Conservation (phyloP, 176 grass and related monocot species). For the Bromus sterilis region DNA sequence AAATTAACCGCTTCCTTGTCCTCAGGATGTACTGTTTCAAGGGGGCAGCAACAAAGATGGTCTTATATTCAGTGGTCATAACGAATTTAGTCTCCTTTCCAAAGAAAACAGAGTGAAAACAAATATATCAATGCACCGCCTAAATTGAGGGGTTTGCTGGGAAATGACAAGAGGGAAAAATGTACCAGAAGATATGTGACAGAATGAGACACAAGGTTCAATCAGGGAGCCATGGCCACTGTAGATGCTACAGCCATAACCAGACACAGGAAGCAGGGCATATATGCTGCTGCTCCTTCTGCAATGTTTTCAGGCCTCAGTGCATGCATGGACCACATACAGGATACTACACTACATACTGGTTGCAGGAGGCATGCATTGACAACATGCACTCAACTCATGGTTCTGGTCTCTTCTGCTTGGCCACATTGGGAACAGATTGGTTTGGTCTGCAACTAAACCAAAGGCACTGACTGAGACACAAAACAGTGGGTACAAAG, state of each 20-base stretch:
- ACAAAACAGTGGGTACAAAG: neutral
- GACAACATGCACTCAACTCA: slow-evolving; percentile 14
- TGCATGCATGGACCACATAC: slow-evolving; percentile 29
- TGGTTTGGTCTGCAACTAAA: slow-evolving; percentile 4
- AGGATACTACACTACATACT: neutral
- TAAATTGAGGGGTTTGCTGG: neutral
- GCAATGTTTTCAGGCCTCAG: slow-evolving; percentile 8
- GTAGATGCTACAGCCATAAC: neutral
- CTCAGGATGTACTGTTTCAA: slow-evolving; percentile 18
- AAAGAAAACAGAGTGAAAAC: neutral
- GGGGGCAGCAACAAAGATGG: neutral
- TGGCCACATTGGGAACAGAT: slow-evolving; percentile 10
- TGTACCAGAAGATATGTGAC: neutral
- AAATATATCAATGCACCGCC: neutral
- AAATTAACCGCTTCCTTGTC: slow-evolving; percentile 24
- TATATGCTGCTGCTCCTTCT: neutral
- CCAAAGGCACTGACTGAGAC: neutral
- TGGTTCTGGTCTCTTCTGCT: slow-evolving; percentile 24
- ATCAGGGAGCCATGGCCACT: slow-evolving; percentile 15
- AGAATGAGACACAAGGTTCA: slow-evolving; percentile 24
- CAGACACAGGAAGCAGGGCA: slow-evolving; percentile 18
- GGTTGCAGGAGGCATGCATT: slow-evolving; percentile 4
- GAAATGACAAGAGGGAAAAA: neutral
- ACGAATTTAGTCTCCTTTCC: neutral
- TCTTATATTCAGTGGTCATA: slow-evolving; percentile 1